Evolutionary conservation across 2,329 filamentous ascomycete genomes (phyloP).

Genomic region (Colletotrichum coccodes): DNA sequence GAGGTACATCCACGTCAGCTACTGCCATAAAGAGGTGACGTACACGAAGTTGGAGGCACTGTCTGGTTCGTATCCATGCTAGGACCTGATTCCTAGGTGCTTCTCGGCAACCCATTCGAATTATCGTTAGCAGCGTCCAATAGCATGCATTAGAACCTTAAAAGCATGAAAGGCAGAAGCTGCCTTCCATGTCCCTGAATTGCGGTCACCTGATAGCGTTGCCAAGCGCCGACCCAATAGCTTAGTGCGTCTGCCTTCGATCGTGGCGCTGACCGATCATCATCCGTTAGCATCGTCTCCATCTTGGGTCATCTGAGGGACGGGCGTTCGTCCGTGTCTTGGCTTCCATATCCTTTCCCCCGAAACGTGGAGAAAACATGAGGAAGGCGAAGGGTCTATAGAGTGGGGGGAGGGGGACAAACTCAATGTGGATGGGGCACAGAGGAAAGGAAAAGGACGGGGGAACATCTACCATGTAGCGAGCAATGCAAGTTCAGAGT

Average conservation of each 20-base stretch:
- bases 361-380: constrained; percentile 10
- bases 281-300: background rate
- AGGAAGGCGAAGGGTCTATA: background rate
- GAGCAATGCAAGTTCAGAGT: background rate
- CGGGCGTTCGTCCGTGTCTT: background rate
- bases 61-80: no score
- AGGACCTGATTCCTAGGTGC: no score
- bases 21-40: no score
- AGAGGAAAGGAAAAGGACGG: no score
- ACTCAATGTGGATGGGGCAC: background rate
- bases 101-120: background rate
- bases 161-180: background rate
- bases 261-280: background rate
- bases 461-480: background rate
- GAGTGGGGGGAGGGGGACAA: background rate
- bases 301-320: background rate
- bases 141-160: background rate
- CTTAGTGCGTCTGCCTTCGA: background rate
- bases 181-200: background rate
- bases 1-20: background rate
- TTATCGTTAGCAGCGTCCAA: background rate
- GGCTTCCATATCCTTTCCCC: constrained; percentile 13
- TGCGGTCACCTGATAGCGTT: no score
- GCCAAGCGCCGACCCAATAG: background rate
- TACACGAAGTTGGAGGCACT: no score